A percentile compares a stretch with the other conserved stretches of the same genome.
Evolutionary conservation across 306 rosid genomes (phyloP).

Genomic region (Quercus wislizeni): DNA sequence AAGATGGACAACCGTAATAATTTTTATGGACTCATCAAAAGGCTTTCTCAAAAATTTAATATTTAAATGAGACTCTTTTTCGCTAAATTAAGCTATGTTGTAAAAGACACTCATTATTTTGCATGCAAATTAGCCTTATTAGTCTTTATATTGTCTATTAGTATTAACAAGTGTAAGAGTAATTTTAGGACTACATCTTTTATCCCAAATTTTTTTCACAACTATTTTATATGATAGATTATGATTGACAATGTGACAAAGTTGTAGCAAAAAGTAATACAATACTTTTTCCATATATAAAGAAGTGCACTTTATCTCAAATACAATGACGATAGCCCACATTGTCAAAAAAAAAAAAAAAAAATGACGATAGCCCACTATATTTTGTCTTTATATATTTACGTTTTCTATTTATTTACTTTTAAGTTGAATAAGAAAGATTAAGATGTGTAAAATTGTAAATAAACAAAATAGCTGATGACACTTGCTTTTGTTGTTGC

Average conservation of each 20-base stretch:
- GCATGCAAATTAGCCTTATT: neutral
- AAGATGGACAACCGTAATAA: too few species aligned
- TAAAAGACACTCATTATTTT: conserved; percentile 2
- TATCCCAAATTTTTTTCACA: too few species aligned
- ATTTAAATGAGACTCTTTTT: neutral
- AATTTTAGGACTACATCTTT: too few species aligned
- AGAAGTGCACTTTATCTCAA: too few species aligned
- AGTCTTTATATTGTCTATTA: neutral
- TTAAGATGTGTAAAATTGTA: neutral
- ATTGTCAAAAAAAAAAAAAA: too few species aligned
- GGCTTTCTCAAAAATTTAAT: neutral
- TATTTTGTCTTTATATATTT: neutral
- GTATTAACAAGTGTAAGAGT: neutral
- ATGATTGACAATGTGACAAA: too few species aligned
- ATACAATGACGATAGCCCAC: neutral
- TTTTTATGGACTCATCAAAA: too few species aligned
- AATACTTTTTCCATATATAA: too few species aligned
- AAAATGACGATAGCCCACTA: neutral
- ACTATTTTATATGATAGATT: too few species aligned
- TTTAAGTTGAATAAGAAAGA: too few species aligned
- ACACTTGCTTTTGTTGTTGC: conserved; percentile 17
- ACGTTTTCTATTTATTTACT: neutral
- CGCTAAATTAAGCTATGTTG: neutral
- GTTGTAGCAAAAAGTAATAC: too few species aligned
- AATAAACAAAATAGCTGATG: conserved; percentile 16